Conservation (phyloP, 768 basidiomycete species). For the Amanita exitialis region DNA sequence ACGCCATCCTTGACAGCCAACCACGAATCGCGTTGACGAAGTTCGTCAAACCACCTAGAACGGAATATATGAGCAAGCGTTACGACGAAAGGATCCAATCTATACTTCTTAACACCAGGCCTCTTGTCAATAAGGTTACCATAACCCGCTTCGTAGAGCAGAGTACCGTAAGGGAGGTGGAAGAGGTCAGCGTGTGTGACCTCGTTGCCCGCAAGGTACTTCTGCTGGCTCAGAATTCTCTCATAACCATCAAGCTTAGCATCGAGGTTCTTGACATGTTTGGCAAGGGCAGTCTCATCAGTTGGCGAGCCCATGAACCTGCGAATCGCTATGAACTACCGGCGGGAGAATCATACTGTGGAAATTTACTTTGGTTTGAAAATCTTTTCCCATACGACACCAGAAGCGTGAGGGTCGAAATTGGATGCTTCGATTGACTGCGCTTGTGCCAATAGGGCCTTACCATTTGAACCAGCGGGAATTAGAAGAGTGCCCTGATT, state of each 20-base stretch:
- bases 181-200: slow-evolving; percentile 50
- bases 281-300: slow-evolving; percentile 16
- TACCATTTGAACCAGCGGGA: slow-evolving; percentile 28
- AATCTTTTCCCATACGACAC: slow-evolving; percentile 36
- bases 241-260: slow-evolving; percentile 47
- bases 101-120: slow-evolving; percentile 34
- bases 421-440: slow-evolving; percentile 40
- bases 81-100: neutral
- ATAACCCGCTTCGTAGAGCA: slow-evolving; percentile 15
- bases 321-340: neutral
- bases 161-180: slow-evolving; percentile 34
- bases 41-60: neutral
- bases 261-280: slow-evolving; percentile 16
- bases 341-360: neutral
- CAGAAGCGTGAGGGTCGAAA: slow-evolving; percentile 39
- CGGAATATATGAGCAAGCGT: neutral
- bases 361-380: slow-evolving; percentile 31
- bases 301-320: slow-evolving; percentile 16
- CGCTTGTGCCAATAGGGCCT: slow-evolving; percentile 42
- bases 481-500: slow-evolving; percentile 39
- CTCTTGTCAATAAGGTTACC: slow-evolving; percentile 20
- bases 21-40: neutral
- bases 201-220: slow-evolving; percentile 46
- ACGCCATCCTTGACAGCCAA: neutral
- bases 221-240: slow-evolving; percentile 41